Evolutionary conservation across 176 grass and related monocot genomes (phyloP).

Genomic region (Carex myosuroides): DNA sequence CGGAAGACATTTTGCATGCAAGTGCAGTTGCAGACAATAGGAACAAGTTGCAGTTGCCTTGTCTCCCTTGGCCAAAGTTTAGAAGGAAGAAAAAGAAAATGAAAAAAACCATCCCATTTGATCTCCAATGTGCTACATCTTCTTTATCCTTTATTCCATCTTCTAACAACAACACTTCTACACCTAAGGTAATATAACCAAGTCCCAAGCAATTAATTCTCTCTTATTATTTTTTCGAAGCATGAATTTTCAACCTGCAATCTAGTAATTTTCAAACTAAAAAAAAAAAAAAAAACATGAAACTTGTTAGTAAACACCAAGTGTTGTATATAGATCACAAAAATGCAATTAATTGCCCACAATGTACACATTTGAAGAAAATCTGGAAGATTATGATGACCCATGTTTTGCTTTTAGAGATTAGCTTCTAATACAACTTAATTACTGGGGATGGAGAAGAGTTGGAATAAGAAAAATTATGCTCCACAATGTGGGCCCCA

Average conservation of each 20-base stretch:
- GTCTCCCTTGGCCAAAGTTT: not conserved
- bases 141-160: slow-evolving; percentile 2
- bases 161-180: slow-evolving; percentile 5
- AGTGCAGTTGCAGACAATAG: not conserved
- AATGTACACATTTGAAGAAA: not conserved
- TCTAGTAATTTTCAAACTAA: too few relatives aligned
- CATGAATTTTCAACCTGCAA: not conserved
- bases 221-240: not conserved
- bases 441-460: not conserved
- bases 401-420: not conserved
- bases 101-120: slow-evolving; percentile 17
- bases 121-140: slow-evolving; percentile 17
- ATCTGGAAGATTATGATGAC: not conserved
- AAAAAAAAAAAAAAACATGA: too few relatives aligned
- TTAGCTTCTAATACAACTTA: not conserved
- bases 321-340: not conserved
- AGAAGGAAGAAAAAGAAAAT: slow-evolving; percentile 19
- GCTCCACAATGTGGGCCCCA: not conserved
- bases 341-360: too few relatives aligned
- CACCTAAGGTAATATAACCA: slow-evolving; percentile 4
- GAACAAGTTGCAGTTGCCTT: not conserved
- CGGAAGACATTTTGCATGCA: not conserved
- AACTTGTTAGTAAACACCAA: not conserved
- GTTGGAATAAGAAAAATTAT: not conserved
- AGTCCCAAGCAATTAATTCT: not conserved